Conservation (phyloP, 345 rosid genomes). For the Aethionema arabicum region DNA sequence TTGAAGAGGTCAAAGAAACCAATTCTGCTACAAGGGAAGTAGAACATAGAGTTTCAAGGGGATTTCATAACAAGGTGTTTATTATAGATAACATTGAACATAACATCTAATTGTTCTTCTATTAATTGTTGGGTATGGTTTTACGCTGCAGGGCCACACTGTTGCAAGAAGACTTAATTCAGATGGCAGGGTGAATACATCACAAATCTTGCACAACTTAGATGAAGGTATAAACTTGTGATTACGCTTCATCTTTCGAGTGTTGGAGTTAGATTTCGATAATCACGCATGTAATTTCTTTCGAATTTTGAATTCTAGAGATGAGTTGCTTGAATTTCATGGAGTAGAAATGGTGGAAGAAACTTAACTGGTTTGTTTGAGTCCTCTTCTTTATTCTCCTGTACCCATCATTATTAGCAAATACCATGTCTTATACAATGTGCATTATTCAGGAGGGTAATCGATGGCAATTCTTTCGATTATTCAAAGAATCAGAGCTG, state of each 20-base stretch:
- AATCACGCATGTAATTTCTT: neutral
- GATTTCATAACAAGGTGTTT: slow-evolving; percentile 62
- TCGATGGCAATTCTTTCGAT: slow-evolving; percentile 18
- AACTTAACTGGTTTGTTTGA: slow-evolving; percentile 44
- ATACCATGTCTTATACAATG: too few relatives aligned
- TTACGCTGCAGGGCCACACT: slow-evolving; percentile 64
- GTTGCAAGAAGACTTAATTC: slow-evolving; percentile 59
- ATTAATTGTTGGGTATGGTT: slow-evolving; percentile 11
- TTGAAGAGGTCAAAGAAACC: slow-evolving; percentile 88
- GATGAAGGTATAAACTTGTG: slow-evolving; percentile 54
- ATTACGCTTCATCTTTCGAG: neutral
- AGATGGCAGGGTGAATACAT: slow-evolving; percentile 73
- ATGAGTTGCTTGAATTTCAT: slow-evolving; percentile 64
- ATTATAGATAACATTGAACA: neutral
- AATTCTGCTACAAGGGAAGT: slow-evolving; percentile 71
- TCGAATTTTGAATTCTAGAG: slow-evolving; percentile 38
- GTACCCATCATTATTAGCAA: too few relatives aligned
- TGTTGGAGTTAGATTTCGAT: neutral
- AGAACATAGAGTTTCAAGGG: slow-evolving; percentile 64
- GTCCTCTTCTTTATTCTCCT: slow-evolving; percentile 20
- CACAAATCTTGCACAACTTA: slow-evolving; percentile 78
- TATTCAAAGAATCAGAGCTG: slow-evolving; percentile 6
- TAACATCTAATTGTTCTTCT: neutral
- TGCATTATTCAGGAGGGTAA: slow-evolving; percentile 24
- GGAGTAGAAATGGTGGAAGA: slow-evolving; percentile 65